These are phyloP conservation scores for Urostyla sp. DNA, from an alignment of 73 alveolate species.

Conservation along the genomic window DNA sequence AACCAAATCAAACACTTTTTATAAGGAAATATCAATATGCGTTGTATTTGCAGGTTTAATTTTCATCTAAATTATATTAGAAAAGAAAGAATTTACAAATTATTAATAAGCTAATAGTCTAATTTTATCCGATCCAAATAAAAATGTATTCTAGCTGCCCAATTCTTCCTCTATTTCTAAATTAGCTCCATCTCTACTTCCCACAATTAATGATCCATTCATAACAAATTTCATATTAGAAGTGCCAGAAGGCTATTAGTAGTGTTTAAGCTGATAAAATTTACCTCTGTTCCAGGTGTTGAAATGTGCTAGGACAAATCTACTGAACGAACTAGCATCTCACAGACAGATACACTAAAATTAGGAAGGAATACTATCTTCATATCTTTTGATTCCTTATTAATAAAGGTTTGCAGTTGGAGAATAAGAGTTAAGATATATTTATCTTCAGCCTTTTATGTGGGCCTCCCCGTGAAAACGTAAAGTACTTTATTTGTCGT, in stretches of 20 bases:
- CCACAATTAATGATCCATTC: conserved; percentile 76
- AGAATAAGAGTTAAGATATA: neutral
- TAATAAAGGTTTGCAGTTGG: conserved; percentile 4
- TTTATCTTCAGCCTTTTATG: conserved; percentile 31
- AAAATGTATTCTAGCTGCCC: conserved; percentile 30
- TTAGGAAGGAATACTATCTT: conserved; percentile 57
- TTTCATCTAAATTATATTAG: conserved; percentile 7
- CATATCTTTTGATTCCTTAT: conserved; percentile 47
- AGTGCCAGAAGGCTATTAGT: conserved; percentile 70
- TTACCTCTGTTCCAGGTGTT: conserved; percentile 78
- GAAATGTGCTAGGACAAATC: conserved; percentile 75
- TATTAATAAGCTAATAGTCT: conserved; percentile 39
- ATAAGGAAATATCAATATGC: conserved; percentile 36
- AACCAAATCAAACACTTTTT: conserved; percentile 42
- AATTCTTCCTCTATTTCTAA: conserved; percentile 67
- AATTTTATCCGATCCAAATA: conserved; percentile 45
- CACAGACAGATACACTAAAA: conserved; percentile 29
- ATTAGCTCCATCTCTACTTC: conserved; percentile 81
- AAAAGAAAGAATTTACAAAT: neutral
- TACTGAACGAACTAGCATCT: conserved; percentile 38
- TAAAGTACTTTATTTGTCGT: neutral
- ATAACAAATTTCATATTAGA: conserved; percentile 70
- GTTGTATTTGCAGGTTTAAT: conserved; percentile 9
- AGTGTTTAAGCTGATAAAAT: neutral
- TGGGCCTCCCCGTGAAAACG: conserved; percentile 37